Evolutionary conservation across 2,329 filamentous ascomycete genomes (phyloP).

Genomic region (Fusarium keratoplasticum): DNA sequence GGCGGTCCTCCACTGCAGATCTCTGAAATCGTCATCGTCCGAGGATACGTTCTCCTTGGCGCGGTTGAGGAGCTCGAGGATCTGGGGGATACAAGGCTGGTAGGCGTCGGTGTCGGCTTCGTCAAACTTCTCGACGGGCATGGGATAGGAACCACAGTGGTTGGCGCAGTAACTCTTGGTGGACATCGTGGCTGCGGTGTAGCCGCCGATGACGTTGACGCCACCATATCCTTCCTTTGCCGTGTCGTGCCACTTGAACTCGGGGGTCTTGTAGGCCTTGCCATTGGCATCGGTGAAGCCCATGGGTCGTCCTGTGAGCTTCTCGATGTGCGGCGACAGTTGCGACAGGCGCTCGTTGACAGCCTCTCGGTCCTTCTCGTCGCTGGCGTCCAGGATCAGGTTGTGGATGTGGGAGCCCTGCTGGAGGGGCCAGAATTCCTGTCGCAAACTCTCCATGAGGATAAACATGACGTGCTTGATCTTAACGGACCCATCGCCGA

Average conservation of each 20-base stretch:
- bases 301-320: slow-evolving; percentile 33
- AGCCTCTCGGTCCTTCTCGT: slow-evolving; percentile 42
- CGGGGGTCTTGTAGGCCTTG: slow-evolving; percentile 42
- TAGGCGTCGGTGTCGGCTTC: slow-evolving; percentile 57
- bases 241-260: slow-evolving; percentile 42
- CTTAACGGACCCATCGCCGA: slow-evolving; percentile 46
- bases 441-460: slow-evolving; percentile 58
- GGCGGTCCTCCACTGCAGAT: slow-evolving; percentile 47
- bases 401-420: slow-evolving; percentile 54
- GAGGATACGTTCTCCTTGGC: slow-evolving; percentile 36
- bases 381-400: slow-evolving; percentile 41
- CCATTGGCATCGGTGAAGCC: slow-evolving; percentile 39
- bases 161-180: slow-evolving; percentile 57
- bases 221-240: slow-evolving; percentile 49
- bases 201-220: slow-evolving; percentile 54
- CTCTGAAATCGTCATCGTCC: slow-evolving; percentile 38
- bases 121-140: slow-evolving; percentile 57
- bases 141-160: slow-evolving; percentile 56
- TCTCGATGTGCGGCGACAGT: slow-evolving; percentile 39
- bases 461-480: slow-evolving; percentile 59
- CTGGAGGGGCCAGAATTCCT: slow-evolving; percentile 59
- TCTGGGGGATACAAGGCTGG: slow-evolving; percentile 58
- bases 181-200: slow-evolving; percentile 57
- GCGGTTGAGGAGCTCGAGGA: slow-evolving; percentile 50
- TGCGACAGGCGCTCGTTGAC: slow-evolving; percentile 44